phyloP scores from a whole-genome alignment of 805 yeast species.

The Candida hungchunana region DNA sequence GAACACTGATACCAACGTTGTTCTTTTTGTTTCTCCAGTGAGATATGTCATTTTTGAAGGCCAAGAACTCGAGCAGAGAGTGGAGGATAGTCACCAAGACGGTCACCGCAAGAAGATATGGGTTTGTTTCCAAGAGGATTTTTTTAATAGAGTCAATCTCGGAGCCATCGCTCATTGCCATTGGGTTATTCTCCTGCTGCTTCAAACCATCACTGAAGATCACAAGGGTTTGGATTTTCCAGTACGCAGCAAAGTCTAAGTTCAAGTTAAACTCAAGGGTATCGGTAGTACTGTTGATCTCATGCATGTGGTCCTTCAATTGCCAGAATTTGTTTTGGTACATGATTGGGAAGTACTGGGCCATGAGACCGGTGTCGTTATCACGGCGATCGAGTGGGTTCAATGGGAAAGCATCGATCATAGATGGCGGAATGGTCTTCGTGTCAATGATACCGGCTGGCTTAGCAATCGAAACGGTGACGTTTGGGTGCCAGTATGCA shows the following conservation, averaged over 20 bases:
- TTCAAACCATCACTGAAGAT: slow-evolving; percentile 28
- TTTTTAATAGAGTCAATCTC: slow-evolving; percentile 35
- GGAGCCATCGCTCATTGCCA: slow-evolving; percentile 27
- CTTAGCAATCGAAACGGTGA: slow-evolving; percentile 28
- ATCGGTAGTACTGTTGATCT: slow-evolving; percentile 26
- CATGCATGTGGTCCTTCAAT: slow-evolving; percentile 31
- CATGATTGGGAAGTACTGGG: slow-evolving; percentile 34
- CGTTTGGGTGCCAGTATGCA: slow-evolving; percentile 36
- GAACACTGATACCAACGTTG: slow-evolving; percentile 36
- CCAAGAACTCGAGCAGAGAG: slow-evolving; percentile 35
- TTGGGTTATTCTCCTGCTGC: slow-evolving; percentile 26
- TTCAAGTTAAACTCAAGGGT: slow-evolving; percentile 28
- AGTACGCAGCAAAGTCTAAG: slow-evolving; percentile 25
- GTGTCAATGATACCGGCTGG: slow-evolving; percentile 21
- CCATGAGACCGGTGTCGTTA: slow-evolving; percentile 27
- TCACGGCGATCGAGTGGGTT: slow-evolving; percentile 30
- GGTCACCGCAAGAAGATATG: slow-evolving; percentile 32
- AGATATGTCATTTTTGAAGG: slow-evolving; percentile 38
- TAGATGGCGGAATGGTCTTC: slow-evolving; percentile 22
- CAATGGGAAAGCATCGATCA: slow-evolving; percentile 22
- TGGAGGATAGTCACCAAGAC: slow-evolving; percentile 32
- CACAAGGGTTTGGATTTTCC: slow-evolving; percentile 30
- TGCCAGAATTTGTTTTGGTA: slow-evolving; percentile 39
- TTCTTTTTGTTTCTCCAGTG: slow-evolving; percentile 39
- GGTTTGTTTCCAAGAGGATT: slow-evolving; percentile 34